Evolutionary conservation across 2,329 filamentous ascomycete genomes (phyloP).

Genomic region (Grosmannia huntii): DNA sequence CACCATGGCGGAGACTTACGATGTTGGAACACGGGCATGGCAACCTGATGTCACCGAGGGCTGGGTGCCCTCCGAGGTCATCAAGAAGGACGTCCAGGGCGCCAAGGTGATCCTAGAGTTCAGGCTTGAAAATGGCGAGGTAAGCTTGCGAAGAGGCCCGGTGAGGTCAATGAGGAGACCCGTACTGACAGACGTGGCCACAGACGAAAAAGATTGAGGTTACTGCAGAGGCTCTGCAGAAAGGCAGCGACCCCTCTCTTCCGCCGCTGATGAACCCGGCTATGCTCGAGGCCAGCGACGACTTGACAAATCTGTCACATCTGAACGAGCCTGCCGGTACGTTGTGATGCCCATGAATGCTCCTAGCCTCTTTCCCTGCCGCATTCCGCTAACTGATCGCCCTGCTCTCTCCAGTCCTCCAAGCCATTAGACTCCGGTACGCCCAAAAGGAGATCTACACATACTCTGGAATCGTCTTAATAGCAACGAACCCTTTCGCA

Average conservation of each 20-base stretch:
- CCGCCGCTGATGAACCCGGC: slow-evolving; percentile 96
- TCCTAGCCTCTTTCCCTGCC: slow-evolving; percentile 5
- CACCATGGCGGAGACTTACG: slow-evolving; percentile 82
- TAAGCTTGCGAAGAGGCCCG: slow-evolving; percentile 23
- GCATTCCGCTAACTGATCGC: neutral
- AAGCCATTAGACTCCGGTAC: slow-evolving; percentile 95
- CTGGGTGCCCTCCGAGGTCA: slow-evolving; percentile 93
- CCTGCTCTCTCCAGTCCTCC: slow-evolving; percentile 51
- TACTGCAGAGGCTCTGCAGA: slow-evolving; percentile 61
- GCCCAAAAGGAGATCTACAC: slow-evolving; percentile 99
- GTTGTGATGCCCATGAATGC: slow-evolving; percentile 12
- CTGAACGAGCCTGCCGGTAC: slow-evolving; percentile 94
- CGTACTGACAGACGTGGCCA: neutral
- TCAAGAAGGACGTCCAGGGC: slow-evolving; percentile 71
- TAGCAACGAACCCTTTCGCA: slow-evolving; percentile 96
- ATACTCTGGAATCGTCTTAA: slow-evolving; percentile 96
- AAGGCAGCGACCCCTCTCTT: slow-evolving; percentile 62
- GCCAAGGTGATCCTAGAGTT: slow-evolving; percentile 83
- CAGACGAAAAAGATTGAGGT: slow-evolving; percentile 73
- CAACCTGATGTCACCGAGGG: slow-evolving; percentile 92
- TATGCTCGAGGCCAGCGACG: slow-evolving; percentile 96
- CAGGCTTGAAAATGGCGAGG: slow-evolving; percentile 84
- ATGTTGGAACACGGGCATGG: slow-evolving; percentile 95
- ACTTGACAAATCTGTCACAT: slow-evolving; percentile 93
- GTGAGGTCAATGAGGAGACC: neutral